These are phyloP conservation scores for Tuber melanosporum DNA, from an alignment of 495 filamentous ascomycete species.

Conservation along the genomic window DNA sequence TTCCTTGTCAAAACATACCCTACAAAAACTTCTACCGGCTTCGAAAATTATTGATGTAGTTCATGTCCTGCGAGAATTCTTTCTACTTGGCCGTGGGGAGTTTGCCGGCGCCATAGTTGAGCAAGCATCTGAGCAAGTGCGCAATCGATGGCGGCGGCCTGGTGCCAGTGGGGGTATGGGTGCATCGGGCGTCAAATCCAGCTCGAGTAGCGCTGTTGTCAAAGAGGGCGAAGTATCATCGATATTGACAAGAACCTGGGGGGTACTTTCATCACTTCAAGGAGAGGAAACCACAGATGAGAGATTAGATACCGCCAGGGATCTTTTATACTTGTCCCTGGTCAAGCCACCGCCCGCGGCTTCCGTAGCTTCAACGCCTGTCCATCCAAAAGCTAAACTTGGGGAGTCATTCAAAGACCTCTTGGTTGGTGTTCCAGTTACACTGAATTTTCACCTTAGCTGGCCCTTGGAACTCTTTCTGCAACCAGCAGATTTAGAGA, in stretches of 20 bases:
- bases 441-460: conserved; percentile 63
- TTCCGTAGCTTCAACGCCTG: conserved; percentile 45
- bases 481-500: conserved; percentile 61
- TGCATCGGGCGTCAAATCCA: conserved; percentile 35
- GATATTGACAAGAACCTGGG: conserved; percentile 68
- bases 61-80: conserved; percentile 72
- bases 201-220: conserved; percentile 56
- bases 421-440: conserved; percentile 68
- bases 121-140: conserved; percentile 71
- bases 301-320: conserved; percentile 68
- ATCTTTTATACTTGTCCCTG: conserved; percentile 64
- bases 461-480: conserved; percentile 86
- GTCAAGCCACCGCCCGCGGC: conserved; percentile 46
- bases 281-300: conserved; percentile 67
- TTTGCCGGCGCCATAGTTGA: conserved; percentile 80
- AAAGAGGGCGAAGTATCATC: conserved; percentile 81
- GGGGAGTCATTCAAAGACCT: conserved; percentile 64
- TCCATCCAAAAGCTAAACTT: conserved; percentile 28
- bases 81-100: conserved; percentile 79
- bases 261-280: conserved; percentile 64
- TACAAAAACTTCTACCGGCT: conserved; percentile 73
- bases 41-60: conserved; percentile 69
- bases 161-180: conserved; percentile 43
- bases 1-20: conserved; percentile 69
- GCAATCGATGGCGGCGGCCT: conserved; percentile 53